phyloP scores from a whole-genome alignment of 495 filamentous ascomycete genomes.

The Chlorociboria aeruginascens region DNA sequence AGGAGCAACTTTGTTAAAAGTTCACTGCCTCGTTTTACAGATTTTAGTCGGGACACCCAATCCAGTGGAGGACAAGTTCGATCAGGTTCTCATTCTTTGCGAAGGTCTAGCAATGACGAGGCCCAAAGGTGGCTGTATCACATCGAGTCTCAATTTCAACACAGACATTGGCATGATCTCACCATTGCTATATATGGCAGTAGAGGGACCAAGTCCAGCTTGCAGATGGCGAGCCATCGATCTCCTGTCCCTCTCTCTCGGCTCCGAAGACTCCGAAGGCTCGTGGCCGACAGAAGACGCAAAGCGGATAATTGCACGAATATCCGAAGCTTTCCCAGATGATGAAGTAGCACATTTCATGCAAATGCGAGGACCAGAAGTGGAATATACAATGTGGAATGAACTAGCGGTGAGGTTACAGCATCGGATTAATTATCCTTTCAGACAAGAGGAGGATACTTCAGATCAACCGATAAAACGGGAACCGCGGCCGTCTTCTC shows the following conservation, averaged over 20 bases:
- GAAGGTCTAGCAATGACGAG: background rate
- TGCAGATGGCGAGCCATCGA: conserved; percentile 27
- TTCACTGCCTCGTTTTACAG: conserved; percentile 1
- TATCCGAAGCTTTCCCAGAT: no score
- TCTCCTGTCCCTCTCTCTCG: conserved; percentile 21
- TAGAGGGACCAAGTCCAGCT: conserved; percentile 27
- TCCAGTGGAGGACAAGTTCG: background rate
- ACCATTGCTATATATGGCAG: conserved; percentile 24
- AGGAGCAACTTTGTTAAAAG: conserved; percentile 2
- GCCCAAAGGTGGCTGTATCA: background rate
- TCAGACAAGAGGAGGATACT: no score
- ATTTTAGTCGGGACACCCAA: background rate
- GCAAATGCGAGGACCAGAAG: no score
- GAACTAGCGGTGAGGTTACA: no score
- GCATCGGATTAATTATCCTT: no score
- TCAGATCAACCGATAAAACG: no score
- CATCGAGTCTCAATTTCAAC: background rate
- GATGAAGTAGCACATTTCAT: no score
- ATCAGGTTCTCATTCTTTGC: conserved; percentile 5
- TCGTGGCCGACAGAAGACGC: conserved; percentile 24
- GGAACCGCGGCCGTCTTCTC: no score
- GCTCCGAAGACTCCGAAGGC: conserved; percentile 37
- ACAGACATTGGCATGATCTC: conserved; percentile 6
- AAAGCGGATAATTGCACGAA: background rate
- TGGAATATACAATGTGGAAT: no score